Percentiles rank a stretch among this genome's conserved stretches.
phyloP scores from a whole-genome alignment of 257 asterid genomes.

The Avicennia marina region DNA sequence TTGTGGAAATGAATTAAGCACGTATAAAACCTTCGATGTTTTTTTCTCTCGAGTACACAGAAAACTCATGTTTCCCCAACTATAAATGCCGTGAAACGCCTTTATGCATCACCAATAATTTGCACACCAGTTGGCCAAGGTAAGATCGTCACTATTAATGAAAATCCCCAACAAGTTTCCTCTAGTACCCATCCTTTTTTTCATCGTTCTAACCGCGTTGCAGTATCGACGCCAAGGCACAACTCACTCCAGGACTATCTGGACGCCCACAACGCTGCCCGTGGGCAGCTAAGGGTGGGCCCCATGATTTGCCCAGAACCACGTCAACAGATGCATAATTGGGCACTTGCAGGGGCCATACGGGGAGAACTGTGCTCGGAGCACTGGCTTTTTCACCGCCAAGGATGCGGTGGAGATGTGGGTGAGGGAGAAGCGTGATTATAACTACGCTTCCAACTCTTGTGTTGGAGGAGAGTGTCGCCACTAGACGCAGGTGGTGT shows the following conservation, averaged over 20 bases:
- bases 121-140: too few relatives aligned
- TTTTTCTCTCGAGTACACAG: too few relatives aligned
- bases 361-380: conserved; percentile 27
- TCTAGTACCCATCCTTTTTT: too few relatives aligned
- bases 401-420: conserved; percentile 17
- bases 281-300: not conserved
- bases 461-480: conserved; percentile 13
- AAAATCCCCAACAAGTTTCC: too few relatives aligned
- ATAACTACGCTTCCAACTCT: conserved; percentile 13
- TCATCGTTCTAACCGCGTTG: too few relatives aligned
- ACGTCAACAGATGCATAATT: not conserved
- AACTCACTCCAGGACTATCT: not conserved
- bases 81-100: too few relatives aligned
- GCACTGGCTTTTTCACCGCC: conserved; percentile 4
- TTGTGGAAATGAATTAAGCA: too few relatives aligned
- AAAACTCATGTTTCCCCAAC: too few relatives aligned
- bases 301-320: not conserved
- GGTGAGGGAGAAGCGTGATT: conserved; percentile 20
- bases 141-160: too few relatives aligned
- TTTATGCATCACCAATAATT: too few relatives aligned
- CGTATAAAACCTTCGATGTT: too few relatives aligned
- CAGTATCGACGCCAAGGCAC: too few relatives aligned
- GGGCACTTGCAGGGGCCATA: conserved; percentile 3
- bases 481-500: conserved; percentile 34
- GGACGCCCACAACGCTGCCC: not conserved